Conservation (phyloP, 2,329 filamentous ascomycete genomes). For the Tolypocladium ophioglossoides region DNA sequence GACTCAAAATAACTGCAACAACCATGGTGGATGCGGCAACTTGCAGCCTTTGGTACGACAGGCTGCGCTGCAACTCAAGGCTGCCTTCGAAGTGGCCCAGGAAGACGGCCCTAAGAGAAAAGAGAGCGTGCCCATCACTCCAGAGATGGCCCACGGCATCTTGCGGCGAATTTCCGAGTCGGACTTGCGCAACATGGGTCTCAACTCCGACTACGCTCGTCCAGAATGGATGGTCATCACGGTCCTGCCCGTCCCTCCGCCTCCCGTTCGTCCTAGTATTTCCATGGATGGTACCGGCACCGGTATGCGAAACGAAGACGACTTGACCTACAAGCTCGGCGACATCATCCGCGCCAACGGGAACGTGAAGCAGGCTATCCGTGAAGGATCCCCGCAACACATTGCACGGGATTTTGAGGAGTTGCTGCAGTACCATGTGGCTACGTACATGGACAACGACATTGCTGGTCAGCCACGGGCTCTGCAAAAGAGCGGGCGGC, state of each 20-base stretch:
- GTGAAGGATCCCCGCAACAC: slow-evolving; percentile 85
- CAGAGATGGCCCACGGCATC: slow-evolving; percentile 75
- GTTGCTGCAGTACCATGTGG: slow-evolving; percentile 92
- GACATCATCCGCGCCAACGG: slow-evolving; percentile 97
- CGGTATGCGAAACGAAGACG: slow-evolving; percentile 91
- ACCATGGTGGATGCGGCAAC: slow-evolving; percentile 91
- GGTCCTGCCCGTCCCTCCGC: slow-evolving; percentile 88
- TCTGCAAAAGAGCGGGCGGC: slow-evolving; percentile 91
- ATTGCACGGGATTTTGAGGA: slow-evolving; percentile 85
- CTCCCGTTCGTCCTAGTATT: slow-evolving; percentile 91
- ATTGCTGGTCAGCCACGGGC: slow-evolving; percentile 92
- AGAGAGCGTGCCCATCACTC: slow-evolving; percentile 74
- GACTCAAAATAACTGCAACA: slow-evolving; percentile 33
- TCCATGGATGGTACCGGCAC: slow-evolving; percentile 91
- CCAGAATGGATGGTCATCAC: slow-evolving; percentile 98
- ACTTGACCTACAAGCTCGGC: slow-evolving; percentile 97
- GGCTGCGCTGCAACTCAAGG: slow-evolving; percentile 74
- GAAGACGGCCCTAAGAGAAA: slow-evolving; percentile 65
- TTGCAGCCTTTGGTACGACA: slow-evolving; percentile 79
- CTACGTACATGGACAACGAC: slow-evolving; percentile 99
- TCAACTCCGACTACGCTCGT: slow-evolving; percentile 89
- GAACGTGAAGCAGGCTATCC: slow-evolving; percentile 83
- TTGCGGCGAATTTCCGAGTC: slow-evolving; percentile 75
- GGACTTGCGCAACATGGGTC: slow-evolving; percentile 75
- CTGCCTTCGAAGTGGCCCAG: slow-evolving; percentile 49